These are phyloP conservation scores for Nicotiana undulata DNA, from an alignment of 257 asterid genomes.

Conservation along the genomic window DNA sequence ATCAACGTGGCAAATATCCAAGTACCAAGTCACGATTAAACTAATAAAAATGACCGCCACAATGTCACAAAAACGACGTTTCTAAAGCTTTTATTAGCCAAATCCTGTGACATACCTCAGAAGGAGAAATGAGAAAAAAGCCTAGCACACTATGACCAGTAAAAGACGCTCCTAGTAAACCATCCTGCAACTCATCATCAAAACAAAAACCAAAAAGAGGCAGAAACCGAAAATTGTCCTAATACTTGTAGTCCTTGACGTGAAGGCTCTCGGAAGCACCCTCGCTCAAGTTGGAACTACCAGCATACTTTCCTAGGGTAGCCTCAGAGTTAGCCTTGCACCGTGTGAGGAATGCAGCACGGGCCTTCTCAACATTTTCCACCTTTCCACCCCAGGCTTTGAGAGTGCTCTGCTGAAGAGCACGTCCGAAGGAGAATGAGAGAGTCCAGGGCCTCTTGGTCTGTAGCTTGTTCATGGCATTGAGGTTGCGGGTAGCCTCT, in stretches of 20 bases:
- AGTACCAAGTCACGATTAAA: neutral
- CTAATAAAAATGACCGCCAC: neutral
- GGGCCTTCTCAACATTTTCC: constrained; percentile 65
- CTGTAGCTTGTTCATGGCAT: constrained; percentile 80
- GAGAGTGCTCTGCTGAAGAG: constrained; percentile 89
- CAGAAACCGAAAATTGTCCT: constrained; percentile 9
- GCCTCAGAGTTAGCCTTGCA: constrained; percentile 92
- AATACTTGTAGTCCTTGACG: constrained; percentile 80
- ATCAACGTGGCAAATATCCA: neutral
- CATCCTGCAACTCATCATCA: constrained; percentile 9
- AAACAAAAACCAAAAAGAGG: constrained; percentile 2
- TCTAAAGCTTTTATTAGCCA: neutral
- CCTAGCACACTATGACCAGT: neutral
- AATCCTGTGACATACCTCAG: neutral
- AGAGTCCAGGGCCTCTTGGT: constrained; percentile 83
- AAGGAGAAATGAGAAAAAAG: neutral
- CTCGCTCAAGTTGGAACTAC: constrained; percentile 38
- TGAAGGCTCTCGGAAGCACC: constrained; percentile 95
- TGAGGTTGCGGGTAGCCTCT: constrained; percentile 75
- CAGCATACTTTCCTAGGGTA: constrained; percentile 67
- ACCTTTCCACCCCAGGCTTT: constrained; percentile 91
- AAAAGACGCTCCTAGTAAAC: neutral
- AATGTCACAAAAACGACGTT: neutral
- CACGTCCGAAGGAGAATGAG: constrained; percentile 90
- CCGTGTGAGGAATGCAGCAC: constrained; percentile 61